Base-by-base conservation (phyloP, 2,329 filamentous ascomycete species). In the Colletotrichum sp. region DNA sequence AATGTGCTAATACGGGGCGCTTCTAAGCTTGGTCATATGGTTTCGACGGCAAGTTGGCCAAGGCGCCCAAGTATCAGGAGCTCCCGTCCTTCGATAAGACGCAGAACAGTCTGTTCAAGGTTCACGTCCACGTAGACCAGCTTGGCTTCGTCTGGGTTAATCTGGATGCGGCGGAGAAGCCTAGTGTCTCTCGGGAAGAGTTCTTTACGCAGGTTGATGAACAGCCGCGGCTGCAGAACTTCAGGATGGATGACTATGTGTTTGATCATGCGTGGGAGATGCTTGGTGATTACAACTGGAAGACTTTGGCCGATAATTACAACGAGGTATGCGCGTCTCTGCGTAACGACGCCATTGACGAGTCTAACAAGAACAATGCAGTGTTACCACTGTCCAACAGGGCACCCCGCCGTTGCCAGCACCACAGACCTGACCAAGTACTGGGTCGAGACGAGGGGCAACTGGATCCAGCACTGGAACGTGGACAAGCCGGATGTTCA, bases 401-500 rank as follows among this genome's bases (percentile, higher is more conserved):
- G 86, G 2, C 87, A 89, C 72, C 88, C 88, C 1, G 84, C 86
- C 64, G 83, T 89, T 55, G 83, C 84, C 12, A 82, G 82, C 12
- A 79, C 88, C 6, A 83, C 86, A 30, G 85, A 88, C 63, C 81
- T 89, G n/a, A 82, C 86, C 30, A 84, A 84, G 15, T 89, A 89
- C 79, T 78, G 79, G 32, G 84, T 86, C 52, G 80, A 84, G 67
- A 82, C 82, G 7, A 80, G 78, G 3, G 80, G 79, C 6, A 80
- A 78, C 15, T 78, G 82, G 60, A 85, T 86, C 61, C 80, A 84
- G 61, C 85, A 86, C 73, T 82, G 82, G 66, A 84, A 82, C 5
- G 82, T 82, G 13, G 82, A 85, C 34, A 85, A 84, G 75, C 78
- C 80, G 21, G 83, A 82, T 8, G 82, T 81, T 67, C 80, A 81